Percentiles rank a stretch among this genome's conserved stretches.
Conservation (phyloP, 495 filamentous ascomycete genomes). For the Hypoxylon trugodes region DNA sequence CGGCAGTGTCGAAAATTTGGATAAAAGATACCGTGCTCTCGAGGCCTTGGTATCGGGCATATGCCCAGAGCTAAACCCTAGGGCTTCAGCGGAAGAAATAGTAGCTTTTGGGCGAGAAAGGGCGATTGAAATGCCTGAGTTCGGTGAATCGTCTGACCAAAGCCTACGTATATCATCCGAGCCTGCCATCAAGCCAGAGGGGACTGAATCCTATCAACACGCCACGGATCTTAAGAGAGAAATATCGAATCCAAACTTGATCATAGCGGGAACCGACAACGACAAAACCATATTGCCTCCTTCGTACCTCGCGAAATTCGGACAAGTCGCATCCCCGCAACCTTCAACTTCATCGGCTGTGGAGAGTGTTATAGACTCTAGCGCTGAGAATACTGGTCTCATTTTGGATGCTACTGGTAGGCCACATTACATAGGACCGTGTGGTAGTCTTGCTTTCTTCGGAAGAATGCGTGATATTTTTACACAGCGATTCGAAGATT, state of each 20-base stretch:
- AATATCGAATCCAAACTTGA: constrained; percentile 5
- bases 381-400: constrained; percentile 29
- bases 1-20: constrained; percentile 60
- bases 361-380: not conserved
- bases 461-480: constrained; percentile 44
- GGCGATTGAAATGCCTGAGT: constrained; percentile 46
- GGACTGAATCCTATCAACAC: not conserved
- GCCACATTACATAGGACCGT: constrained; percentile 51
- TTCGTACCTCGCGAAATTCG: constrained; percentile 26
- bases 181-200: not conserved
- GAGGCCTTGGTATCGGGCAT: constrained; percentile 56
- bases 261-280: constrained; percentile 16
- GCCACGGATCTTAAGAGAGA: not conserved
- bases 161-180: constrained; percentile 1
- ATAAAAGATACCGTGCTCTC: constrained; percentile 53
- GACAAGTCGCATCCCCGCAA: not conserved
- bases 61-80: constrained; percentile 54
- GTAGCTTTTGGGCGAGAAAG: constrained; percentile 43
- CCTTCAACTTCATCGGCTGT: constrained; percentile 1
- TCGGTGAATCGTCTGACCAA: constrained; percentile 16
- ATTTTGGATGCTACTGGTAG: constrained; percentile 48
- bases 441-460: constrained; percentile 47
- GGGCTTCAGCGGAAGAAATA: constrained; percentile 45
- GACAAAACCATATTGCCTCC: constrained; percentile 31
- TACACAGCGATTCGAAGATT: constrained; percentile 19